Evolutionary conservation across 768 basidiomycete genomes (phyloP).

Genomic region (Boletus sensibilis): DNA sequence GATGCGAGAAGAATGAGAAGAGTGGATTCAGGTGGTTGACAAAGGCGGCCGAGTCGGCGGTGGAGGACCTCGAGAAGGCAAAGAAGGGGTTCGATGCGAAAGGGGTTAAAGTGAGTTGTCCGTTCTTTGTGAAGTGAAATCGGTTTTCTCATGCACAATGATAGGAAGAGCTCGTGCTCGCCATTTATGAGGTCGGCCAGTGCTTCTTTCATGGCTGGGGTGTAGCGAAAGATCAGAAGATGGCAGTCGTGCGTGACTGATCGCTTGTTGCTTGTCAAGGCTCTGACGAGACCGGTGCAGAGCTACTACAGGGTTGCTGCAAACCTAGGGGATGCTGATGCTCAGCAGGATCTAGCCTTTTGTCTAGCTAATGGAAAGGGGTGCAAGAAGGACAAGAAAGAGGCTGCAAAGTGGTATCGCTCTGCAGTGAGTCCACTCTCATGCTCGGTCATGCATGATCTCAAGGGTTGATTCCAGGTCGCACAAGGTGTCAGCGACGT

Average conservation of each 20-base stretch:
- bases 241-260: slow-evolving; percentile 67
- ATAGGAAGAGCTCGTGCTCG: slow-evolving; percentile 79
- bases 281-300: slow-evolving; percentile 34
- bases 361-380: slow-evolving; percentile 86
- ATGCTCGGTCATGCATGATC: not conserved
- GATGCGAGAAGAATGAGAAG: slow-evolving; percentile 75
- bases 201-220: slow-evolving; percentile 96
- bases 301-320: slow-evolving; percentile 86
- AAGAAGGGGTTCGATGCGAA: slow-evolving; percentile 51
- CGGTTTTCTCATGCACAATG: not conserved
- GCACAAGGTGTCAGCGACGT: slow-evolving; percentile 77
- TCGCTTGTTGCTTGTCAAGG: not conserved
- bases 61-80: slow-evolving; percentile 69
- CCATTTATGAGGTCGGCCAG: slow-evolving; percentile 90
- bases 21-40: slow-evolving; percentile 80
- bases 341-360: slow-evolving; percentile 83
- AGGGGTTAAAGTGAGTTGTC: slow-evolving; percentile 50
- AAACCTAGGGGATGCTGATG: slow-evolving; percentile 80
- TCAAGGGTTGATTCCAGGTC: slow-evolving; percentile 36
- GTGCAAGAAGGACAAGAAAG: slow-evolving; percentile 84
- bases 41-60: slow-evolving; percentile 77
- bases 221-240: slow-evolving; percentile 80
- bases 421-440: slow-evolving; percentile 56
- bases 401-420: slow-evolving; percentile 88
- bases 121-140: not conserved